Evolutionary conservation across 2,329 filamentous ascomycete species (phyloP), one percentile per base, ranked within the genome.

Genomic region (Aspergillus glaucus): DNA sequence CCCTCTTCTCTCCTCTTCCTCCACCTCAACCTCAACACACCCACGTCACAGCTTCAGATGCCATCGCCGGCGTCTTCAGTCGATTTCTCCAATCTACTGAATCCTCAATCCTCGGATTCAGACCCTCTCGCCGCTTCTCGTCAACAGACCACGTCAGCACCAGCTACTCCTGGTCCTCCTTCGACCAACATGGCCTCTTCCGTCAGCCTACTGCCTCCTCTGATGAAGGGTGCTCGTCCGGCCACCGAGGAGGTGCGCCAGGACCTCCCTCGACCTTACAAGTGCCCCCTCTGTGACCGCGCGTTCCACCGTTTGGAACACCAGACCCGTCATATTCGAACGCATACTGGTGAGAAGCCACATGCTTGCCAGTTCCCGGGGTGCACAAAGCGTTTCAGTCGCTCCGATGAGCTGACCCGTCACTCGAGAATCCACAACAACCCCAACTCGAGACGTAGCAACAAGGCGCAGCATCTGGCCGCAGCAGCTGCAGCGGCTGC

Each of bases 341-440:
- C 93, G 6, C 92, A 98, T 72, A 98, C 92, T 0, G 93, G 92
- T 62, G 92, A 98, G 77, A 98, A 97, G 79, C 92, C 92, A 43
- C 93, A 97, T 65, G 91, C 88, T 54, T 98, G 92, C 81, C 85
- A 88, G 68, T 96, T 92, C 64, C 90, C 89, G 3, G 90, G 91
- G 61, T 97, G 92, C 82, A 92, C 88, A 61, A 97, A 97, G 75
- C 88, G 92, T 63, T 97, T 98, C 76, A 95, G 88, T 56, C 85
- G 92, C 56, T 96, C 92, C 10, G 92, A 98, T 67, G 92, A 98
- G 74, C 79, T 98, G 60, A 98, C 93, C 54, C 85, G 92, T 53
- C 92, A 98, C 74, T 96, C 92, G 67, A 83, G 92, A 69, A 98
- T 98, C 75, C 92, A 98, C 81, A 96, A 88, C 82, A 98, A 97